phyloP scores from a whole-genome alignment of 2,329 filamentous ascomycete genomes.

The Dactylonectria macrodidyma region DNA sequence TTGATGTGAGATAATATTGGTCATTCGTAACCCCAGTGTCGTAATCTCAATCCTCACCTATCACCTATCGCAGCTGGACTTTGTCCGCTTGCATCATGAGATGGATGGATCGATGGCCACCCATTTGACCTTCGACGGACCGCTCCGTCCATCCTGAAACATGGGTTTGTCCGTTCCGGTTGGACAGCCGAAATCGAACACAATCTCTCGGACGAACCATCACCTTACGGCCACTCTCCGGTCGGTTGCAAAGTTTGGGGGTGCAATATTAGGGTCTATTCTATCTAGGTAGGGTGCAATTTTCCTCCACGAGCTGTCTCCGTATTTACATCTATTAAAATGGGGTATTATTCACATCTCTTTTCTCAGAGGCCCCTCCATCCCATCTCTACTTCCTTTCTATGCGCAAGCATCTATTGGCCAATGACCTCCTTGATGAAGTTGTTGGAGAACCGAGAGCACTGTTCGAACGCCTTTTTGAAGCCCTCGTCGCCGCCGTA shows the following conservation, averaged over 20 bases:
- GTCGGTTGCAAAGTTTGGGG: background rate
- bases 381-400: background rate
- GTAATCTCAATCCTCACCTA: constrained; percentile 28
- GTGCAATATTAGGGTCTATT: constrained; percentile 26
- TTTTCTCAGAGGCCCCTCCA: constrained; percentile 4
- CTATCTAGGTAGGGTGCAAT: constrained; percentile 15
- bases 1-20: constrained; percentile 21
- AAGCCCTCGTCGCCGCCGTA: constrained; percentile 91
- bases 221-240: constrained; percentile 1
- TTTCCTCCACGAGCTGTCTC: background rate
- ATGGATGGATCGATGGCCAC: constrained; percentile 14
- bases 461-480: constrained; percentile 88
- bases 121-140: constrained; percentile 23
- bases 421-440: constrained; percentile 74
- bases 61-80: background rate
- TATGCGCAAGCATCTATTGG: constrained; percentile 33
- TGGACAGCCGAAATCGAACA: constrained; percentile 6
- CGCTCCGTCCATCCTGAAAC: constrained; percentile 27
- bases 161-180: constrained; percentile 13
- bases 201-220: constrained; percentile 16
- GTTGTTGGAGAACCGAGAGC: constrained; percentile 80
- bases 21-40: constrained; percentile 19
- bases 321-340: constrained; percentile 36
- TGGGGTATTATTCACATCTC: constrained; percentile 45
- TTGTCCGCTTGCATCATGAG: constrained; percentile 8